These are phyloP conservation scores for Penicillium digitatum DNA, from an alignment of 2,329 filamentous ascomycete genomes.

Conservation along the genomic window DNA sequence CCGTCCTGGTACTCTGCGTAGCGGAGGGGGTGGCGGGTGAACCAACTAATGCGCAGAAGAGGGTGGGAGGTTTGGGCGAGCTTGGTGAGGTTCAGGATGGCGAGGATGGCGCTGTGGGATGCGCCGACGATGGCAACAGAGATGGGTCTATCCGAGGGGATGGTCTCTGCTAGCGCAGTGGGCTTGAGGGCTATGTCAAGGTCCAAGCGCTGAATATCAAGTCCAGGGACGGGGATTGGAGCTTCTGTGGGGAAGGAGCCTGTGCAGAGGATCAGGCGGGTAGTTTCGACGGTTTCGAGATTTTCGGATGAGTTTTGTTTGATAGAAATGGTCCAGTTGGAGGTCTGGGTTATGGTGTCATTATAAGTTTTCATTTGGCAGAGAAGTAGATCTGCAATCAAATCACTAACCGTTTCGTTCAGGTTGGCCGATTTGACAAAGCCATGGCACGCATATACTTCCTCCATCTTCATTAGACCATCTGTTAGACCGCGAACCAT, in stretches of 20 bases:
- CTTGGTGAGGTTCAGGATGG: slow-evolving; percentile 58
- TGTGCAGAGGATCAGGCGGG: slow-evolving; percentile 56
- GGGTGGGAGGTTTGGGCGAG: slow-evolving; percentile 52
- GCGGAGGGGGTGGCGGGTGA: slow-evolving; percentile 56
- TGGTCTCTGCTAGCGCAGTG: slow-evolving; percentile 43
- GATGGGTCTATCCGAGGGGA: slow-evolving; percentile 34
- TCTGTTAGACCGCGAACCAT: slow-evolving; percentile 49
- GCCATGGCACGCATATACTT: slow-evolving; percentile 34
- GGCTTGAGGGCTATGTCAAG: slow-evolving; percentile 57
- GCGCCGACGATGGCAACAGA: slow-evolving; percentile 59
- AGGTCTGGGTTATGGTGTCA: slow-evolving; percentile 9
- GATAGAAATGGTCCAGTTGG: slow-evolving; percentile 35
- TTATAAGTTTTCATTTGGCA: slow-evolving; percentile 10
- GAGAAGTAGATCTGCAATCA: neutral
- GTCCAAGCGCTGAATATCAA: slow-evolving; percentile 45
- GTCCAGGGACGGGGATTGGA: slow-evolving; percentile 42
- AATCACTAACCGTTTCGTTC: slow-evolving; percentile 26
- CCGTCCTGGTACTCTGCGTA: slow-evolving; percentile 61
- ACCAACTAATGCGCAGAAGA: slow-evolving; percentile 57
- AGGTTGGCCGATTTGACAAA: slow-evolving; percentile 35
- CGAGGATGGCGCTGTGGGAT: slow-evolving; percentile 61
- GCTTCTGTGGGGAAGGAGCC: slow-evolving; percentile 51
- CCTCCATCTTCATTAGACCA: slow-evolving; percentile 37
- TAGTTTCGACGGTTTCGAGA: slow-evolving; percentile 36
- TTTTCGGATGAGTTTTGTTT: slow-evolving; percentile 27